These are phyloP conservation scores for Strobilomyces confusus DNA, from an alignment of 768 basidiomycete species.

Conservation along the genomic window DNA sequence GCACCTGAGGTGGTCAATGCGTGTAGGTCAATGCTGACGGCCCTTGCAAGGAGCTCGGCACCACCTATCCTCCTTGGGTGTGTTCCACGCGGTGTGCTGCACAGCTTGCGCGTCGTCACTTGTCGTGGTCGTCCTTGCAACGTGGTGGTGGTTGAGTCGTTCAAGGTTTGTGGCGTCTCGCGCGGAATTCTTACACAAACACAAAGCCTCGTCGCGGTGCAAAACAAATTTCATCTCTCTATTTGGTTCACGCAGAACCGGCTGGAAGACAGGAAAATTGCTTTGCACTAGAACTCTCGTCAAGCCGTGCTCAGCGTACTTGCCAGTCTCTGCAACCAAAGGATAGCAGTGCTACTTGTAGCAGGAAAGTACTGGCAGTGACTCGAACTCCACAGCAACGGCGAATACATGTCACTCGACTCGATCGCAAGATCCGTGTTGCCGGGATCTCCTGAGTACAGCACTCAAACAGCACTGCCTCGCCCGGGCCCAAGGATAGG, in stretches of 20 bases:
- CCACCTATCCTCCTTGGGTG: neutral
- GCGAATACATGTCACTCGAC: too few relatives aligned
- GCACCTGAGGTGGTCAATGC: slow-evolving; percentile 19
- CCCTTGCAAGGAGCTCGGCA: slow-evolving; percentile 1
- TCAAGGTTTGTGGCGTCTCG: slow-evolving; percentile 6
- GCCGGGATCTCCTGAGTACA: neutral
- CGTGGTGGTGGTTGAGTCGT: neutral
- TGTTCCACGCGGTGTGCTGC: neutral
- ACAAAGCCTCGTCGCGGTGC: neutral
- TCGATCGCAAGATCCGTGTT: neutral
- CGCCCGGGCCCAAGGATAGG: neutral
- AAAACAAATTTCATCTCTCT: neutral
- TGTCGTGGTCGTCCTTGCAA: neutral
- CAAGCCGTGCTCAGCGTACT: too few relatives aligned
- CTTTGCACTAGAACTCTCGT: neutral
- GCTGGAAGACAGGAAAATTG: neutral
- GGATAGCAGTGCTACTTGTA: neutral
- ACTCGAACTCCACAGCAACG: too few relatives aligned
- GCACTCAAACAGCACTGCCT: neutral
- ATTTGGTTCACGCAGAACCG: neutral
- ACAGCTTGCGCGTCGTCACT: neutral
- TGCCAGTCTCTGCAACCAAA: neutral
- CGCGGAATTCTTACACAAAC: slow-evolving; percentile 4
- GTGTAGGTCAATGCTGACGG: neutral
- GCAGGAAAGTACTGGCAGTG: neutral